Conservation (phyloP, 352 stramenopile species). For the Pythium dissotocum region DNA sequence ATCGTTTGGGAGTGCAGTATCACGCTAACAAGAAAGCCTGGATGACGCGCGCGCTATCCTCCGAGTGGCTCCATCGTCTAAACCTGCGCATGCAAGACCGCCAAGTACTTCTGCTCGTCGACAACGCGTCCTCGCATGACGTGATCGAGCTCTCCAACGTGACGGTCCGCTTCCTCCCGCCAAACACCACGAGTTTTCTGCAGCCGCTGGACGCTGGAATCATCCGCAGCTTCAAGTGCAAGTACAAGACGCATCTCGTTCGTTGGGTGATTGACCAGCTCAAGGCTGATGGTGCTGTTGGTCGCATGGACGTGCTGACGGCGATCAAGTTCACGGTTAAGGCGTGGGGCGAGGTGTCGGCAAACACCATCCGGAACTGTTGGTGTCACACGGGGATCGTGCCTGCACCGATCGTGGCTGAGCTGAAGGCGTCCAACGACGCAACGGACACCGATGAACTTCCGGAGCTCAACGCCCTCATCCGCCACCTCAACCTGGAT, state of each 20-base stretch:
- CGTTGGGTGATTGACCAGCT: conserved; percentile 6
- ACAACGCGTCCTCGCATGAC: conserved; percentile 18
- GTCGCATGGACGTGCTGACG: conserved; percentile 6
- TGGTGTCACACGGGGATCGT: conserved; percentile 11
- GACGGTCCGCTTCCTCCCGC: conserved; percentile 10
- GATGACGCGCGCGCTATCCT: conserved; percentile 7
- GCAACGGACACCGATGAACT: neutral
- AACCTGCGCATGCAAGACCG: conserved; percentile 23
- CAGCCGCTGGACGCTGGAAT: conserved; percentile 8
- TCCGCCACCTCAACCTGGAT: conserved; percentile 8
- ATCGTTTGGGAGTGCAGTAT: neutral
- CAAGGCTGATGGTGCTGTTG: neutral
- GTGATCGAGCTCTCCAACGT: conserved; percentile 25
- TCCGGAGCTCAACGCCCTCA: conserved; percentile 9
- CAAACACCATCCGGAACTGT: conserved; percentile 10
- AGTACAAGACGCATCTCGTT: conserved; percentile 10
- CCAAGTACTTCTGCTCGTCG: conserved; percentile 15
- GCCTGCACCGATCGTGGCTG: neutral
- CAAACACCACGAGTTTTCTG: conserved; percentile 3
- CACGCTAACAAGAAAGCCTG: conserved; percentile 14
- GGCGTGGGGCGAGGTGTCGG: neutral
- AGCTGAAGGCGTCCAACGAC: conserved; percentile 8
- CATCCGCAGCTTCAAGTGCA: conserved; percentile 9
- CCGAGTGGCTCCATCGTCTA: neutral
- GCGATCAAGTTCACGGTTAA: conserved; percentile 12